phyloP scores from a whole-genome alignment of 108 stramenopile genomes.

The Nitzschia palea region DNA sequence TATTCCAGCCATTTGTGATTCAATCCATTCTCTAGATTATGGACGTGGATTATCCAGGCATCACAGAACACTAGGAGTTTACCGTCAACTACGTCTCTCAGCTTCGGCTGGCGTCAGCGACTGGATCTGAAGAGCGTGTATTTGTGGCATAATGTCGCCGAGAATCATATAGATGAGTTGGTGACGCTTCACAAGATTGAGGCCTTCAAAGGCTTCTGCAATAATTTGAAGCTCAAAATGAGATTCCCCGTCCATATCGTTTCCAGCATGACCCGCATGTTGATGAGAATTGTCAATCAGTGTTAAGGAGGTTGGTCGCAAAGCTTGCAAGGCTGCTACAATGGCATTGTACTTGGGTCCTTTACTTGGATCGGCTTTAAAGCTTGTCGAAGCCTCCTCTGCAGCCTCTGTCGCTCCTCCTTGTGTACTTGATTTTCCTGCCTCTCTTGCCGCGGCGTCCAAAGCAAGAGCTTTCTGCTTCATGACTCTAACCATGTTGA shows the following conservation, averaged over 20 bases:
- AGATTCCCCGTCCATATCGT: slow-evolving; percentile 74
- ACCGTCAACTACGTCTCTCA: not conserved
- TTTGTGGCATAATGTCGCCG: slow-evolving; percentile 89
- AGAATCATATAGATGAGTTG: slow-evolving; percentile 90
- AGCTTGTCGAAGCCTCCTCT: not conserved
- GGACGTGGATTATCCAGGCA: too few species aligned
- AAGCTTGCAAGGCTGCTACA: slow-evolving; percentile 58
- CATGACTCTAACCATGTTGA: slow-evolving; percentile 94
- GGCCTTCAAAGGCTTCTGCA: slow-evolving; percentile 88
- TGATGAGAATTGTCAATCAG: slow-evolving; percentile 78
- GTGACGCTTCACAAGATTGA: slow-evolving; percentile 90
- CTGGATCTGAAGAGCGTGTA: slow-evolving; percentile 88
- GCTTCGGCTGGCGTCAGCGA: slow-evolving; percentile 81
- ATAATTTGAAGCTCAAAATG: slow-evolving; percentile 88
- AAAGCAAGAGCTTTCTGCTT: slow-evolving; percentile 74
- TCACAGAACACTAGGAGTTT: too few species aligned
- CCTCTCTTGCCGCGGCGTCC: slow-evolving; percentile 26
- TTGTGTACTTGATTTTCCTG: not conserved
- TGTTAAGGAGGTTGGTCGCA: slow-evolving; percentile 67
- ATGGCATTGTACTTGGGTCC: slow-evolving; percentile 84
- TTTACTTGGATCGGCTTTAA: not conserved
- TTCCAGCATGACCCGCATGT: slow-evolving; percentile 82
- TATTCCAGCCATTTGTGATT: too few species aligned
- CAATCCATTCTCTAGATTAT: too few species aligned
- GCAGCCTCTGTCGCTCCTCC: slow-evolving; percentile 4